phyloP scores from a whole-genome alignment of 2,329 filamentous ascomycete species.

The Pseudogymnoascus sp. region DNA sequence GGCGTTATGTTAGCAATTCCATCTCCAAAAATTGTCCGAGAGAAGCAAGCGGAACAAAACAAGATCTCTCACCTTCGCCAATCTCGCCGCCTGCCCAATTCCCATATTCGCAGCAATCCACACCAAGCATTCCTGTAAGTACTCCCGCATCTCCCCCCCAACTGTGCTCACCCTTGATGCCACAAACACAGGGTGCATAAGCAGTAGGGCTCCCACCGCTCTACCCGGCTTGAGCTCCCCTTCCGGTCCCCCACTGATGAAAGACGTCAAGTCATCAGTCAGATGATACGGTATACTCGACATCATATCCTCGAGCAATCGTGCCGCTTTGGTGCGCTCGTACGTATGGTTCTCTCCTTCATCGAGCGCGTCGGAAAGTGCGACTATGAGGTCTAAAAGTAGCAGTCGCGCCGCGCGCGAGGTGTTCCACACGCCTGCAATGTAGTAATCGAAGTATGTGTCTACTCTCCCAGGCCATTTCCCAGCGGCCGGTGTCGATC shows the following conservation, averaged over 20 bases:
- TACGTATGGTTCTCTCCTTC: neutral
- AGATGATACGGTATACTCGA: slow-evolving; percentile 22
- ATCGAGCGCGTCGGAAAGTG: slow-evolving; percentile 4
- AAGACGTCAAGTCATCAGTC: slow-evolving; percentile 17
- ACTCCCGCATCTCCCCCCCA: slow-evolving; percentile 11
- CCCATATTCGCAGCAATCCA: slow-evolving; percentile 26
- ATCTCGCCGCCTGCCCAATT: slow-evolving; percentile 21
- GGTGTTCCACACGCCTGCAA: slow-evolving; percentile 48
- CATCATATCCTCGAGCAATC: slow-evolving; percentile 16
- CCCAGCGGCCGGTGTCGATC: slow-evolving; percentile 30
- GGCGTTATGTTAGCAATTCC: neutral
- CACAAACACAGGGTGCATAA: slow-evolving; percentile 23
- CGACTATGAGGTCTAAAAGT: slow-evolving; percentile 42
- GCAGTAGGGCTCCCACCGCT: slow-evolving; percentile 21
- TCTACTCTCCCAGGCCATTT: slow-evolving; percentile 51
- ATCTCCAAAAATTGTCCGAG: neutral
- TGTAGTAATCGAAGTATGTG: slow-evolving; percentile 48
- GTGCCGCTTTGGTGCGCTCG: neutral
- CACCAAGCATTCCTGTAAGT: slow-evolving; percentile 18
- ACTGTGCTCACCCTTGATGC: slow-evolving; percentile 16
- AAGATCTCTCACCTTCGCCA: slow-evolving; percentile 20
- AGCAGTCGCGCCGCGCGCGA: slow-evolving; percentile 43
- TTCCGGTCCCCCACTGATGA: slow-evolving; percentile 12
- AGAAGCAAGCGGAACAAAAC: neutral
- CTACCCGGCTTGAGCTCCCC: slow-evolving; percentile 14